phyloP scores from a whole-genome alignment of 2,329 filamentous ascomycete genomes.

The Colletotrichum truncatum region DNA sequence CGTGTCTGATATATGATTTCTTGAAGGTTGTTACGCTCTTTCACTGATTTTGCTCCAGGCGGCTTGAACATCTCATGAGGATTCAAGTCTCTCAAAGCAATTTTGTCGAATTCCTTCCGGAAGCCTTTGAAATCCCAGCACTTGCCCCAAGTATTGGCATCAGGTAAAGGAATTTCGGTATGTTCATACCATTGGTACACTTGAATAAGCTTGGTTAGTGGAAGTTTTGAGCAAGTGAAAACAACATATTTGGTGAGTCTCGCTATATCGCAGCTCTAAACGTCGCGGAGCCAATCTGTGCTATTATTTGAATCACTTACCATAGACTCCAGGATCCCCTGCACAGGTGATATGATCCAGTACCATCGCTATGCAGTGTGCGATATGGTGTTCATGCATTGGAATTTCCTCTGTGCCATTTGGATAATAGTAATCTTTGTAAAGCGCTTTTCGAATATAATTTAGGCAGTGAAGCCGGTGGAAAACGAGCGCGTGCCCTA shows the following conservation, averaged over 20 bases:
- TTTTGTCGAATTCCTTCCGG: neutral
- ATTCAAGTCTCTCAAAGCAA: conserved; percentile 5
- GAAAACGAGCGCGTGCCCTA: conserved; percentile 9
- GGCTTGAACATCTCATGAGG: conserved; percentile 3
- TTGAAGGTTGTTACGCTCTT: conserved; percentile 14
- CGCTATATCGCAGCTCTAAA: too few relatives aligned
- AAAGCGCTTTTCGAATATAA: conserved; percentile 13
- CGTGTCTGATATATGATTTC: conserved; percentile 8
- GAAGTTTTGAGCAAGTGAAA: too few relatives aligned
- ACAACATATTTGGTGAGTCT: too few relatives aligned
- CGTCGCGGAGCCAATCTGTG: too few relatives aligned
- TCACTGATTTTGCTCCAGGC: neutral
- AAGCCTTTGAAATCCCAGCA: conserved; percentile 11
- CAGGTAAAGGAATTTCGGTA: conserved; percentile 6
- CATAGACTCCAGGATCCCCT: conserved; percentile 10
- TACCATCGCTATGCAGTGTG: conserved; percentile 14
- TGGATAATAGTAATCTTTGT: conserved; percentile 16
- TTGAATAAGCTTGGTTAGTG: too few relatives aligned
- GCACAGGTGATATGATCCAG: conserved; percentile 10
- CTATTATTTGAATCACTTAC: too few relatives aligned
- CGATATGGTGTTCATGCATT: conserved; percentile 9
- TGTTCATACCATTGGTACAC: conserved; percentile 17
- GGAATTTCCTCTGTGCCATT: conserved; percentile 11
- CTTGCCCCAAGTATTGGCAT: conserved; percentile 18
- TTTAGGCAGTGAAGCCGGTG: conserved; percentile 13